Evolutionary conservation across 106 monocot genomes (phyloP).

Genomic region (Dendrobium huoshanense): DNA sequence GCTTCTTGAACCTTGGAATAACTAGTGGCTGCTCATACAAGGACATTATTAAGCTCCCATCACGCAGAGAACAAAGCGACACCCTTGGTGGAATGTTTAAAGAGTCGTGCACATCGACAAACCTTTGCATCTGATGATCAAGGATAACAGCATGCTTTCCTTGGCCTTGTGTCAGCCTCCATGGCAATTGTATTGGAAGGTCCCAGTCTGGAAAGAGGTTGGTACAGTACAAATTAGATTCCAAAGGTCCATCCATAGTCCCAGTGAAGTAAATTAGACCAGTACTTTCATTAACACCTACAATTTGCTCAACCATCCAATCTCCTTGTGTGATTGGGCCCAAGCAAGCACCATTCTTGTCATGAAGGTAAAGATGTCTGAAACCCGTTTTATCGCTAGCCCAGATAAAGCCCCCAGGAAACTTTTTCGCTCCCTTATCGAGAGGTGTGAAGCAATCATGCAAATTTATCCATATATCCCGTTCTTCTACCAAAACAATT

Average conservation of each 20-base stretch:
- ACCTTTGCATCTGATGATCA: slow-evolving; percentile 86
- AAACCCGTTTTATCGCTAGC: slow-evolving; percentile 95
- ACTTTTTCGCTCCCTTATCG: slow-evolving; percentile 49
- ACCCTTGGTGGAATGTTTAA: slow-evolving; percentile 65
- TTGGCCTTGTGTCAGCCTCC: slow-evolving; percentile 65
- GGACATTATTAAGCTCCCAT: slow-evolving; percentile 69
- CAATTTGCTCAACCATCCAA: slow-evolving; percentile 97
- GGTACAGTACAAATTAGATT: slow-evolving; percentile 62
- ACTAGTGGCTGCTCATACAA: slow-evolving; percentile 65
- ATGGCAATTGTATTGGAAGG: slow-evolving; percentile 55
- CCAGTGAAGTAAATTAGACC: slow-evolving; percentile 87
- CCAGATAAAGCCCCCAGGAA: slow-evolving; percentile 76
- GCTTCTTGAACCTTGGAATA: slow-evolving; percentile 35
- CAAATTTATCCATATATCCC: slow-evolving; percentile 69
- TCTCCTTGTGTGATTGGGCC: slow-evolving; percentile 90
- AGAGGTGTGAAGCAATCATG: slow-evolving; percentile 94
- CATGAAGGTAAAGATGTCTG: slow-evolving; percentile 91
- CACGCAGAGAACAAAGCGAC: slow-evolving; percentile 64
- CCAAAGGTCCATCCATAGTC: slow-evolving; percentile 80
- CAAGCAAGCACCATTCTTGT: slow-evolving; percentile 59
- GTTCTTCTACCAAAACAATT: slow-evolving; percentile 61
- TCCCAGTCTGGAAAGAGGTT: slow-evolving; percentile 70
- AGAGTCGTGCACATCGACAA: slow-evolving; percentile 88
- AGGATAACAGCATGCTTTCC: slow-evolving; percentile 81
- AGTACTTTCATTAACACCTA: slow-evolving; percentile 78